Evolutionary conservation across 352 stramenopile species (phyloP), one percentile per base, ranked within the genome.

Genomic region (Globisporangium cystogenes): DNA sequence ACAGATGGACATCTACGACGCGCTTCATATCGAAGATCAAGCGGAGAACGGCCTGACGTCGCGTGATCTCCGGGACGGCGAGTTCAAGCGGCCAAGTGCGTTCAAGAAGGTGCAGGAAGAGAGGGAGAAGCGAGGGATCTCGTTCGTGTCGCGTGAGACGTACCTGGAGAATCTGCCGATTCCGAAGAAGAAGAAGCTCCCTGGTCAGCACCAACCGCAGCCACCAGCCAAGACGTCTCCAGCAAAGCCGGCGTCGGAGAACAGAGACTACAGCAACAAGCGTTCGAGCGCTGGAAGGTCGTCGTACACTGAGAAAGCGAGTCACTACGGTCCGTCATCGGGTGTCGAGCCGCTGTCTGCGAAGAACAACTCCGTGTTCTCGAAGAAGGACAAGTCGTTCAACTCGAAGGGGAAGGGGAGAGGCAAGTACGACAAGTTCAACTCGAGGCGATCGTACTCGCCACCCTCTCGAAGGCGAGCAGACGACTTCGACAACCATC

Each of bases 1-100:
- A 44, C 74, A 86, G 56, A 68, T 86, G 20, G 76, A 70, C 68
- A 67, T 86, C 56, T 82, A 82, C 62, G 70, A 82, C 42, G 74
- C 74, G 33, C 57, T 86, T 27, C 60, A 75, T 43, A 58, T 86
- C n/a, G 68, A 82, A 12, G 52, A 49, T 21, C 49, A 27, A 35
- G 35, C 72, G 41, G 69, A 78, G 40, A 71, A 60, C 50, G 47
- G 50, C n/a, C 45, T 57, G 27, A 63, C 64, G 31, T 55, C 56
- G 50, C 57, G 63, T 5, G 70, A 82, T 23, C 60, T 64, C 12
- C 50, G 60, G 4, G 53, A 61, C 29, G 48, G 61, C 37, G 52
- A 50, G 42, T 80, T 65, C 63, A 86, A 86, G 52, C 72, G 74
- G n/a, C 67, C 74, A 18, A 83, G 37, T 57, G 59, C 50, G 16